Conservation (phyloP, 495 filamentous ascomycete species). For the Annulohypoxylon bovei region DNA sequence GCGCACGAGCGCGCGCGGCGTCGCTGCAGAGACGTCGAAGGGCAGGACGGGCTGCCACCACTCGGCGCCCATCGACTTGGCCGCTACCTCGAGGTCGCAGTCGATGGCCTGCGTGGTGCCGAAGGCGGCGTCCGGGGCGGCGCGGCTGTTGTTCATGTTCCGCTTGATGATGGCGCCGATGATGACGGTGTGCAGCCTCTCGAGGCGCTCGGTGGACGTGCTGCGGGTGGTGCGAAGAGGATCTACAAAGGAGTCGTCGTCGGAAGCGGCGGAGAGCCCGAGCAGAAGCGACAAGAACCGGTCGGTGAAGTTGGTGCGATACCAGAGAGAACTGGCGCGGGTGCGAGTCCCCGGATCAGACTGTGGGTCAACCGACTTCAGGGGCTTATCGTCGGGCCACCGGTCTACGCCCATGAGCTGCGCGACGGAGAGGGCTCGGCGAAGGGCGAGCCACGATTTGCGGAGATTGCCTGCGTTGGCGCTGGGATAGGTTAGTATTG, state of each 20-base stretch:
- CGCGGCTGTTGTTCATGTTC: slow-evolving; percentile 43
- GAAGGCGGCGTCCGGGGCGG: slow-evolving; percentile 27
- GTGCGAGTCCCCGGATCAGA: slow-evolving; percentile 34
- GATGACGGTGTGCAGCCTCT: slow-evolving; percentile 49
- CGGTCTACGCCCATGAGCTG: slow-evolving; percentile 59
- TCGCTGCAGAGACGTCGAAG: slow-evolving; percentile 26
- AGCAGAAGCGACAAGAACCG: slow-evolving; percentile 53
- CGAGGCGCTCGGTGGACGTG: slow-evolving; percentile 47
- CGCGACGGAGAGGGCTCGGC: slow-evolving; percentile 53
- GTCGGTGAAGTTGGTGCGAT: slow-evolving; percentile 48
- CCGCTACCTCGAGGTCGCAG: slow-evolving; percentile 52
- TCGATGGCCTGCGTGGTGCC: slow-evolving; percentile 56
- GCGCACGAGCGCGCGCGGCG: slow-evolving; percentile 21
- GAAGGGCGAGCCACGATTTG: slow-evolving; percentile 56
- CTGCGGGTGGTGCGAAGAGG: slow-evolving; percentile 43
- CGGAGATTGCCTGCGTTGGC: slow-evolving; percentile 57
- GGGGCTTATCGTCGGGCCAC: slow-evolving; percentile 35
- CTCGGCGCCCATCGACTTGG: slow-evolving; percentile 45
- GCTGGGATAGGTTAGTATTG: slow-evolving; percentile 7
- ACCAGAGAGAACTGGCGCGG: slow-evolving; percentile 45
- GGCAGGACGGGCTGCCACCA: slow-evolving; percentile 51
- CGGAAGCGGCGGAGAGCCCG: slow-evolving; percentile 51
- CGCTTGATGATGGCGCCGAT: slow-evolving; percentile 54
- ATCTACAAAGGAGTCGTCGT: slow-evolving; percentile 47
- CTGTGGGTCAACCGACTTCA: slow-evolving; percentile 47